Evolutionary conservation across 331 rosid species (phyloP), one percentile per base, ranked within the genome.

Genomic region (Cydonia oblonga): DNA sequence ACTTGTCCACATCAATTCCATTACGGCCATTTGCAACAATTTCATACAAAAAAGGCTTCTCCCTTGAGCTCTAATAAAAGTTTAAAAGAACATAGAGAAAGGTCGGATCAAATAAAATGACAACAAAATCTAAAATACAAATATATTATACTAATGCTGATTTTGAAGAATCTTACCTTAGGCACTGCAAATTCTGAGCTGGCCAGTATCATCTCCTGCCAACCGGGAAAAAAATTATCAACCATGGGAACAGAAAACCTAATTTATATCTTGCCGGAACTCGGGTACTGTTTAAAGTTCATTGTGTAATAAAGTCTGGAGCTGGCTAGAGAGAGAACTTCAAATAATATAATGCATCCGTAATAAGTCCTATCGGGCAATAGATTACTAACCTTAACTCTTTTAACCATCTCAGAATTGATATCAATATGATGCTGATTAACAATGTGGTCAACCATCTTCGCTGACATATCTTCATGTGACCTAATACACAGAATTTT

Each of bases 1-100:
- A 93, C 98, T 91, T 91, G 87, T 93, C 98, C 78, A 93, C 98
- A 88, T 93, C 98, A 77, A 93, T 88, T 77, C 98, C 97, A 80
- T 93, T 93, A 75, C 96, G 85, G 54, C 98, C 98, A 85, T 93
- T 93, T 77, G 98, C 98, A 83, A 93, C 98, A 72, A 93, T 89
- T 73, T 93, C 98, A 82, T 89, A 93, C 76, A 93, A 77, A 86
- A 93, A 93, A 52, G 78, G 68, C 86, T 93, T 93, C 82, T 86
- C 95, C 69, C 77, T 83, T 70, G 96, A 82, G 53, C 88, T 85
- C 98, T 93, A 66, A 73, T 72, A 63, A 53, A 58, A 26, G 78
- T 53, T 60, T 6, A 61, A 52, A 42, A 26, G 64, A 33, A 44
- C 42, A 11, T n/a, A 16, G 30, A 49, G 25, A 9, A 70, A 19